These are phyloP conservation scores for Hypseocharis bilobata DNA, from an alignment of 441 rosid species.

Conservation along the genomic window DNA sequence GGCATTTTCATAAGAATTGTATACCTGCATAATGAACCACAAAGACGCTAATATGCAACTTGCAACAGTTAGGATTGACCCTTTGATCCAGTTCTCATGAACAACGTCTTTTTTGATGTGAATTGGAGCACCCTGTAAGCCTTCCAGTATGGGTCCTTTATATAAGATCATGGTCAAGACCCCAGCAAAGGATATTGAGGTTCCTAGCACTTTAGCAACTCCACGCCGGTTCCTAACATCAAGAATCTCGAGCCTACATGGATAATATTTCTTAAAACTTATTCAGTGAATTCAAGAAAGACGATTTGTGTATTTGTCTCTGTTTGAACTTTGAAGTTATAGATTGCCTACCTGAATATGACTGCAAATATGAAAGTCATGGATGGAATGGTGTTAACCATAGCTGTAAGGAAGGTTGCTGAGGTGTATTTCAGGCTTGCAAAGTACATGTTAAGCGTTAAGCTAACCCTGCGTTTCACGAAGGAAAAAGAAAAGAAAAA, in stretches of 20 bases:
- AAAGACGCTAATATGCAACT: conserved; percentile 54
- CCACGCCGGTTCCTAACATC: conserved; percentile 42
- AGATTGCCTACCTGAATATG: conserved; percentile 29
- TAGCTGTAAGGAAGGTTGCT: conserved; percentile 47
- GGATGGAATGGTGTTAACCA: conserved; percentile 44
- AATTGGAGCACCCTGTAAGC: conserved; percentile 31
- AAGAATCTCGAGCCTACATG: conserved; percentile 43
- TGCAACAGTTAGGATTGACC: conserved; percentile 42
- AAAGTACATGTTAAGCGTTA: conserved; percentile 54
- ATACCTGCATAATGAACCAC: conserved; percentile 61
- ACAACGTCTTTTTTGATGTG: conserved; percentile 24
- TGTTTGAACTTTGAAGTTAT: not conserved
- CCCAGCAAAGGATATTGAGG: conserved; percentile 40
- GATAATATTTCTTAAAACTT: not conserved
- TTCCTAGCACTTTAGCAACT: conserved; percentile 44
- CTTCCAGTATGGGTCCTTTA: conserved; percentile 40
- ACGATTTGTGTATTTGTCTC: not conserved
- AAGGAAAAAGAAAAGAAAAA: not conserved
- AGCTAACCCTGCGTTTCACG: conserved; percentile 27
- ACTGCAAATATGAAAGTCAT: conserved; percentile 49
- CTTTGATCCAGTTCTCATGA: conserved; percentile 48
- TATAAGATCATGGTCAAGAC: conserved; percentile 49
- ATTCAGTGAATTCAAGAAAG: not conserved
- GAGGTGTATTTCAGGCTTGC: conserved; percentile 54
- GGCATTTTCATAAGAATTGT: not conserved